Evolutionary conservation across 257 asterid genomes (phyloP), one percentile per base, ranked within the genome.

Genomic region (Solanum neorickii): DNA sequence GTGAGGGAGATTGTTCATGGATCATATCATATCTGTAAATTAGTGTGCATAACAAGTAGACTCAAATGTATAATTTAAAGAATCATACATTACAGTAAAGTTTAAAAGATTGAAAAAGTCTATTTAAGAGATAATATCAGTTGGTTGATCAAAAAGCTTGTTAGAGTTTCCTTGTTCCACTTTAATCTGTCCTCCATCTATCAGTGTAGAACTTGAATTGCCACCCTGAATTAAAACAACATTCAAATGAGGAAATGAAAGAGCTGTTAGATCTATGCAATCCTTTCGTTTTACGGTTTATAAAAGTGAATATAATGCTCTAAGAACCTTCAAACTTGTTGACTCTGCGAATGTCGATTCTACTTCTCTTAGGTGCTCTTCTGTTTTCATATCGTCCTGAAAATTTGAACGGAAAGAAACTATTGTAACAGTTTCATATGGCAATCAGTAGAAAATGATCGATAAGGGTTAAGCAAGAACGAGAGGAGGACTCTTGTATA

Each of bases 361-460:
- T 20, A 46, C 76, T 49, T 89, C 91, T 85, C 90, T 84, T 13
- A 90, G 69, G 20, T 42, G 87, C 74, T 82, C 88, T 23, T 88
- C 91, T 29, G 86, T 87, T 25, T 85, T 89, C 93, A 91, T 88
- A 27, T 76, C 93, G 41, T 89, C 91, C 93, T 91, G 92, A 72
- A 15, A 14, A n/a, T 65, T 85, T 44, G 37, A 83, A 83, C 3
- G 44, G 13, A 35, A 23, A 73, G 60, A 86, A 49, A 49, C 0
- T 82, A 29, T 49, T 49, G 33, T 47, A 18, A 35, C 69, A 6
- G 44, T 52, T 47, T 3, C 85, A 3, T 31, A 49, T 49, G 69
- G 29, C 3, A 10, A 5, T 47, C 44, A 82, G 84, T 80, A 80
- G 37, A 27, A 29, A 78, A 46, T 27, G 84, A 46, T n/a, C 3